These are phyloP conservation scores for Serendipita indica DNA, from an alignment of 768 basidiomycete species.

Conservation along the genomic window DNA sequence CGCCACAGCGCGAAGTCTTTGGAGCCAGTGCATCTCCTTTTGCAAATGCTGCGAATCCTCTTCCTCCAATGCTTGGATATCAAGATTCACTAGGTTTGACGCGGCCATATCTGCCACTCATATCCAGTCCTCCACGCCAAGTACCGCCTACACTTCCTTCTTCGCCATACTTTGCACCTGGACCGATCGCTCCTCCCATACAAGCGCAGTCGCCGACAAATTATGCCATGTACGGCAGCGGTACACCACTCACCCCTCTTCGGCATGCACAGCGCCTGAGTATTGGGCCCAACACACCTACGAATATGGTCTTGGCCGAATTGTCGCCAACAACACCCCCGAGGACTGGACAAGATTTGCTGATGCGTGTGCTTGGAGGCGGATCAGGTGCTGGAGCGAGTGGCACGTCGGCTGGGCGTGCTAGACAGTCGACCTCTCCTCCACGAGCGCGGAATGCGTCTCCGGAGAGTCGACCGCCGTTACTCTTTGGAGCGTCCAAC, in stretches of 20 bases:
- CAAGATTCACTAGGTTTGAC: background rate
- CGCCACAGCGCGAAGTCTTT: background rate
- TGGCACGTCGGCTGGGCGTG: background rate
- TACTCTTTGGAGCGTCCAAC: background rate
- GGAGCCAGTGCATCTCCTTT: background rate
- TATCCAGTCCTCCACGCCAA: background rate
- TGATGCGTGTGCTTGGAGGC: background rate
- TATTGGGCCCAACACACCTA: background rate
- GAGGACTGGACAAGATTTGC: background rate
- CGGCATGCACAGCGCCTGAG: background rate
- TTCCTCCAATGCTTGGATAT: background rate
- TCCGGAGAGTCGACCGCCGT: background rate
- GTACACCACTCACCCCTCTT: background rate
- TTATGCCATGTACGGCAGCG: background rate
- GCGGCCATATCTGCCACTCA: background rate
- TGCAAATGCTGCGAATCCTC: background rate
- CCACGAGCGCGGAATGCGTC: background rate
- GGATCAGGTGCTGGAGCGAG: background rate
- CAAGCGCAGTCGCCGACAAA: background rate
- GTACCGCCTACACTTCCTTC: background rate
- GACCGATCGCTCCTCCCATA: background rate
- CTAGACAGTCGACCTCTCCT: background rate
- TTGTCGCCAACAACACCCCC: background rate
- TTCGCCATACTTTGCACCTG: background rate
- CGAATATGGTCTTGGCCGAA: background rate